phyloP scores from a whole-genome alignment of 1,139 yeast genomes.

The Debaryomyces robertsiae region DNA sequence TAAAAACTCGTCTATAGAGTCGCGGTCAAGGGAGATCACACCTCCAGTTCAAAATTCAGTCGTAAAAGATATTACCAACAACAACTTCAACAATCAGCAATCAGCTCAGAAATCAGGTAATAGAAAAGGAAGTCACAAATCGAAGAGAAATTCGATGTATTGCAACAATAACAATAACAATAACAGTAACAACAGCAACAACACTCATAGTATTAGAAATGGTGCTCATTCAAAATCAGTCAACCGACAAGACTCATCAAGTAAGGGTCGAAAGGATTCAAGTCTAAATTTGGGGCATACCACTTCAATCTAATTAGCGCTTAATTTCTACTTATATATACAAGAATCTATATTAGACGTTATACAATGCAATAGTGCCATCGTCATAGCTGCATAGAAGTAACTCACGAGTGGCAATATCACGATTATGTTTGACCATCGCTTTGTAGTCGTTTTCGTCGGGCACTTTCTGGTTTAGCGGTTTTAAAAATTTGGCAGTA shows the following conservation, averaged over 20 bases:
- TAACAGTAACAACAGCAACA: background rate
- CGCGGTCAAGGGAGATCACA: slow-evolving; percentile 29
- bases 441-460: slow-evolving; percentile 19
- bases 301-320: background rate
- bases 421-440: slow-evolving; percentile 16
- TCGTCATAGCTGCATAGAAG: slow-evolving; percentile 43
- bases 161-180: slow-evolving; percentile 15
- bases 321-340: slow-evolving; percentile 1
- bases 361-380: slow-evolving; percentile 34
- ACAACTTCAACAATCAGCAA: slow-evolving; percentile 12
- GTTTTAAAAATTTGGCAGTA: slow-evolving; percentile 17
- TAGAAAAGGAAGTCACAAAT: slow-evolving; percentile 21
- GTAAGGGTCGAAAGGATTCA: slow-evolving; percentile 1
- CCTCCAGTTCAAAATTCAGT: slow-evolving; percentile 24
- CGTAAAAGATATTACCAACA: slow-evolving; percentile 10
- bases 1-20: slow-evolving; percentile 19
- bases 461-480: background rate
- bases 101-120: slow-evolving; percentile 21
- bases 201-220: no score
- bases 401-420: slow-evolving; percentile 16
- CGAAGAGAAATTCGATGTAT: slow-evolving; percentile 26
- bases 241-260: slow-evolving; percentile 10
- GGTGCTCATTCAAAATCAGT: slow-evolving; percentile 2
- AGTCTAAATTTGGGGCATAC: background rate
- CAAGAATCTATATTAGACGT: slow-evolving; percentile 8